Conservation (phyloP, 163 green algal genomes). For the Volvox carteri region DNA sequence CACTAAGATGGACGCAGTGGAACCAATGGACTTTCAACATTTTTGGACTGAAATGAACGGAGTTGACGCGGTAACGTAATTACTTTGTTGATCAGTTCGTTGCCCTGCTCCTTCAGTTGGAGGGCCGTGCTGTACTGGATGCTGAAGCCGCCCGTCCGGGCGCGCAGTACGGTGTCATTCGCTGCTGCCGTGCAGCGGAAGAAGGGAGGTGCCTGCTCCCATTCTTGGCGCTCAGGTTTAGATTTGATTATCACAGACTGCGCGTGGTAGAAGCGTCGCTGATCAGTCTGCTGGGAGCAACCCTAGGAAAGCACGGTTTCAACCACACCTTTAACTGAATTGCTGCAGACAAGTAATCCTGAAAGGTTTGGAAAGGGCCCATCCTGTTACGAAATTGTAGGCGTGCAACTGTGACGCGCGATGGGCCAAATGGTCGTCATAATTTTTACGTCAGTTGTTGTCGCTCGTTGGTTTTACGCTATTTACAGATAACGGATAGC, state of each 20-base stretch:
- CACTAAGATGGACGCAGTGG: too few species aligned
- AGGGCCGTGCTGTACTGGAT: neutral
- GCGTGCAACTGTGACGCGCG: neutral
- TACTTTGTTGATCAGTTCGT: conserved; percentile 40
- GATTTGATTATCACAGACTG: conserved; percentile 54
- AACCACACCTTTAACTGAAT: conserved; percentile 29
- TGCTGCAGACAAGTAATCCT: conserved; percentile 23
- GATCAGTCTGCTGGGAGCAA: too few species aligned
- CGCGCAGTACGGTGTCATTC: neutral
- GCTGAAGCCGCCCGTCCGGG: conserved; percentile 8
- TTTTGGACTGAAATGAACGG: too few species aligned
- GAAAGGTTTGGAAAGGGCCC: neutral
- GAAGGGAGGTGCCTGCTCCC: conserved; percentile 57
- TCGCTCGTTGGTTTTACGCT: neutral
- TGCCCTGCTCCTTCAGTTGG: conserved; percentile 60
- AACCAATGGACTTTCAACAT: too few species aligned
- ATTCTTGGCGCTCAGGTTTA: conserved; percentile 52
- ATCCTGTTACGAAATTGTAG: neutral
- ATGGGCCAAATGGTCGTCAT: neutral
- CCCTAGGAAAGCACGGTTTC: too few species aligned
- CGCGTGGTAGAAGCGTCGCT: too few species aligned
- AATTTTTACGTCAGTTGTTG: neutral
- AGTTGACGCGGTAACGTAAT: too few species aligned
- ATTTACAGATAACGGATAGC: neutral
- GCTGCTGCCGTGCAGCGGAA: conserved; percentile 55